Evolutionary conservation across 176 grass and related monocot genomes (phyloP).

Genomic region (Phyllostachys edulis): DNA sequence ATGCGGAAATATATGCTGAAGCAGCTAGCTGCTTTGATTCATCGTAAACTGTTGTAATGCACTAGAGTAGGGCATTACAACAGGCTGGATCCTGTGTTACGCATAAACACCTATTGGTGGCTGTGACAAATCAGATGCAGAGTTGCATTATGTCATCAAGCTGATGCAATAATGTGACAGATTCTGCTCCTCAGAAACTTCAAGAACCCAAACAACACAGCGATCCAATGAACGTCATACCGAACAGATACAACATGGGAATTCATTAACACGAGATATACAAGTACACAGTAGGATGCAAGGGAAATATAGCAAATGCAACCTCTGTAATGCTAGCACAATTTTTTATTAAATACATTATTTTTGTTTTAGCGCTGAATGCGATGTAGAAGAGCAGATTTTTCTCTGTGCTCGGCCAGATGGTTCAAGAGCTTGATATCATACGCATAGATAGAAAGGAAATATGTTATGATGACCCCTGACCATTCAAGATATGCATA

Average conservation of each 20-base stretch:
- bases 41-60: too few relatives aligned
- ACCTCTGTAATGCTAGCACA: slow-evolving; percentile 7
- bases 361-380: not conserved
- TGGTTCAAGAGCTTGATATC: slow-evolving; percentile 68
- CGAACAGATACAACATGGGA: not conserved
- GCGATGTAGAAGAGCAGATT: not conserved
- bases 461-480: not conserved
- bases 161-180: too few relatives aligned
- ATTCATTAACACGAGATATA: slow-evolving; percentile 33
- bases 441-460: slow-evolving; percentile 48
- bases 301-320: not conserved
- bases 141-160: too few relatives aligned
- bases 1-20: not conserved
- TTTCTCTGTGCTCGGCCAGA: not conserved
- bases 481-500: not conserved
- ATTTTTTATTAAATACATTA: slow-evolving; percentile 33
- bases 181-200: too few relatives aligned
- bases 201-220: too few relatives aligned
- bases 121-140: too few relatives aligned
- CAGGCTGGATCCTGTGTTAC: too few relatives aligned
- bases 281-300: slow-evolving; percentile 22
- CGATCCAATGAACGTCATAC: not conserved
- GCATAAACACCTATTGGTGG: too few relatives aligned
- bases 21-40: not conserved
- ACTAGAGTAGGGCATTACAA: too few relatives aligned